A percentile compares a stretch with the other conserved stretches of the same genome.
These are phyloP conservation scores for Phtheirospermum japonicum DNA, from an alignment of 257 asterid species.

Conservation along the genomic window DNA sequence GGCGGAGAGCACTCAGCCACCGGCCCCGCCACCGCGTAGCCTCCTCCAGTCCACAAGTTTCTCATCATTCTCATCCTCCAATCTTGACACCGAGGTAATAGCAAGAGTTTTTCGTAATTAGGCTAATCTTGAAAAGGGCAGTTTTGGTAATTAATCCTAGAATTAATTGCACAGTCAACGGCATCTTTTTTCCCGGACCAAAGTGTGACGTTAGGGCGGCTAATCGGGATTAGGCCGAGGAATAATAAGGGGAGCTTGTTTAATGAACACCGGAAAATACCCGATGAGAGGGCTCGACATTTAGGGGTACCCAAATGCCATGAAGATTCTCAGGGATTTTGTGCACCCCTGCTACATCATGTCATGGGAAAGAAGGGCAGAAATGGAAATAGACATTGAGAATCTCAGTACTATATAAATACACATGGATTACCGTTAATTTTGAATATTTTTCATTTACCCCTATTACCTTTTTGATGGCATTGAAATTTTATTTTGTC, in stretches of 20 bases:
- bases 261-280: slow-evolving; percentile 21
- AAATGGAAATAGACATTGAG: slow-evolving; percentile 36
- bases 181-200: slow-evolving; percentile 64
- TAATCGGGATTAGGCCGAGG: slow-evolving; percentile 53
- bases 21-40: slow-evolving; percentile 22
- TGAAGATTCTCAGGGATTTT: slow-evolving; percentile 36
- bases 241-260: slow-evolving; percentile 29
- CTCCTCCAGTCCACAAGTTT: slow-evolving; percentile 37
- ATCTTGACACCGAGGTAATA: slow-evolving; percentile 55
- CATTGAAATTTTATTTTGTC: too few relatives aligned
- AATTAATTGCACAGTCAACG: too few relatives aligned
- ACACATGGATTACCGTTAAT: background rate
- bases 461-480: too few relatives aligned
- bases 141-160: too few relatives aligned
- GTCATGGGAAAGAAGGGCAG: slow-evolving; percentile 38
- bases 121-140: too few relatives aligned
- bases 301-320: slow-evolving; percentile 3
- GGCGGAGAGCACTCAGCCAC: slow-evolving; percentile 22
- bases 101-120: background rate
- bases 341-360: slow-evolving; percentile 43
- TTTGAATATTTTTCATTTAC: too few relatives aligned
- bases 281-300: slow-evolving; percentile 22
- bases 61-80: slow-evolving; percentile 62
- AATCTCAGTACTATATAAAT: too few relatives aligned
- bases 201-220: slow-evolving; percentile 56